Percentiles rank a stretch among this genome's conserved stretches.
Conservation (phyloP, 441 rosid genomes). For the Manihot esculenta region DNA sequence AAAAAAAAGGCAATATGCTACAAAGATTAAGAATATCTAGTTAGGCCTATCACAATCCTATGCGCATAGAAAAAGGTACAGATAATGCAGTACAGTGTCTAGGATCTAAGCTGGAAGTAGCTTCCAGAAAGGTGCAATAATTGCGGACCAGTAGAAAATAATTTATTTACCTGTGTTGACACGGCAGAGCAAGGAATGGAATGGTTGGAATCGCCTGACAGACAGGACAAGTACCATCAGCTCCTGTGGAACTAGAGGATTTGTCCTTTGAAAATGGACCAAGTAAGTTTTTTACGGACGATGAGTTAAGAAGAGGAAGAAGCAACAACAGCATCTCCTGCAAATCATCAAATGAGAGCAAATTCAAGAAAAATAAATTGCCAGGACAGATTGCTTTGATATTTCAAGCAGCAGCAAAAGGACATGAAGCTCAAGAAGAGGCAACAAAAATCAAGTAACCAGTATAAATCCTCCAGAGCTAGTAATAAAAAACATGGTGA, state of each 20-base stretch:
- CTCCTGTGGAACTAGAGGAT: constrained; percentile 54
- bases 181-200: constrained; percentile 89
- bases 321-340: constrained; percentile 95
- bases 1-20: no score
- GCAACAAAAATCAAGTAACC: neutral
- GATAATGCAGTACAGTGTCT: neutral
- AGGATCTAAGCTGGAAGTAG: neutral
- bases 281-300: constrained; percentile 67
- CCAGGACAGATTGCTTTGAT: neutral
- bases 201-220: constrained; percentile 74
- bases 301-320: constrained; percentile 95
- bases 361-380: neutral
- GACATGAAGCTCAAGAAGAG: neutral
- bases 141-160: constrained; percentile 3
- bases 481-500: neutral
- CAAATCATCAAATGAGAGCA: constrained; percentile 9
- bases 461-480: neutral
- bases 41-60: neutral
- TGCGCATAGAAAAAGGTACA: neutral
- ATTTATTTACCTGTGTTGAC: constrained; percentile 71
- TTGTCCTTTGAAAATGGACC: constrained; percentile 81
- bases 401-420: neutral
- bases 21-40: no score
- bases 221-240: constrained; percentile 68
- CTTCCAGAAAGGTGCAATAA: neutral